A percentile compares a stretch with the other conserved stretches of the same genome.
phyloP scores from a whole-genome alignment of 495 filamentous ascomycete species.

The Aspergillus kassunensis region DNA sequence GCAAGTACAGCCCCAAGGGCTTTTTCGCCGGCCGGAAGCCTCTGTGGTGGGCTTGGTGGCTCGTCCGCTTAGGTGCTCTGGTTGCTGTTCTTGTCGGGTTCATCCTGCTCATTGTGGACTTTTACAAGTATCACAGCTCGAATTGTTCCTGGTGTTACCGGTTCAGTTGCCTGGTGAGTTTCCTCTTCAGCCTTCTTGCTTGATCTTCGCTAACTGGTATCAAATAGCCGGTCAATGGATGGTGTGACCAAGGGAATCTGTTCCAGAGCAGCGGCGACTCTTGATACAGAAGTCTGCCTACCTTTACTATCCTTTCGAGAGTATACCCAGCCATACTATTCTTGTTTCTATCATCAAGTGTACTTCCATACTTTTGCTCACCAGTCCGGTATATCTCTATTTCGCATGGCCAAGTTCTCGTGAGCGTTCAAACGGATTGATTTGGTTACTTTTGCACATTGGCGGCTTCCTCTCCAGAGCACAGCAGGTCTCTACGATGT shows the following conservation, averaged over 20 bases:
- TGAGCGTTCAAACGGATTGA: slow-evolving; percentile 1
- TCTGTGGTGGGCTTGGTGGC: slow-evolving; percentile 97
- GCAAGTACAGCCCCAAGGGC: slow-evolving; percentile 52
- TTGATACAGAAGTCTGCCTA: not conserved
- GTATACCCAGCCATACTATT: not conserved
- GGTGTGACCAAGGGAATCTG: slow-evolving; percentile 63
- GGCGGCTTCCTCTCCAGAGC: not conserved
- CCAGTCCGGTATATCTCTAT: not conserved
- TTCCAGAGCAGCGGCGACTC: not conserved
- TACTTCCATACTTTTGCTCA: not conserved
- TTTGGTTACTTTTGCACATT: not conserved
- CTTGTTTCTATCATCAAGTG: not conserved
- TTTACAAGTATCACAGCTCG: slow-evolving; percentile 71
- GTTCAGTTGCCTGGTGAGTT: slow-evolving; percentile 83
- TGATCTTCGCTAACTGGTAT: slow-evolving; percentile 22
- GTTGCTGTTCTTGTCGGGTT: slow-evolving; percentile 75
- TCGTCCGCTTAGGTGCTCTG: slow-evolving; percentile 75
- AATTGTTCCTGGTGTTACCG: slow-evolving; percentile 90
- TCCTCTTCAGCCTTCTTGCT: not conserved
- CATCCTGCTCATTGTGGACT: slow-evolving; percentile 81
- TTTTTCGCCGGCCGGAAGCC: slow-evolving; percentile 93
- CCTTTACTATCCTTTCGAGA: not conserved
- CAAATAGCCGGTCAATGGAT: slow-evolving; percentile 64
- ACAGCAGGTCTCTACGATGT: not conserved
- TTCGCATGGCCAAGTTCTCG: not conserved